phyloP scores from a whole-genome alignment of 179 eudicot species.

The Beta corolliflora region DNA sequence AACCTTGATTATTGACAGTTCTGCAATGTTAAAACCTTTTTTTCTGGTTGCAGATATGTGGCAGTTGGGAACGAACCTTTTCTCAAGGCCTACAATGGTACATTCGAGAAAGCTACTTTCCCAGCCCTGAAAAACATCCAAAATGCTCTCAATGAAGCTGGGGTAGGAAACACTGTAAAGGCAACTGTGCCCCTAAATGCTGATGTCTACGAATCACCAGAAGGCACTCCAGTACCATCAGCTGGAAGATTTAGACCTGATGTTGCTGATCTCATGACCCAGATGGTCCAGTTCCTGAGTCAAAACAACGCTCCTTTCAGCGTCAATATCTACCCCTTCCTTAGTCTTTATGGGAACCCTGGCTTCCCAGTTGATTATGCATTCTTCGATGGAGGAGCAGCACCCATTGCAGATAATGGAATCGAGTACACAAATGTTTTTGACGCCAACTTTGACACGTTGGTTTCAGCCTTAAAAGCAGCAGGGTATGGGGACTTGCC shows the following conservation, averaged over 20 bases:
- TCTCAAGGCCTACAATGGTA: slow-evolving; percentile 60
- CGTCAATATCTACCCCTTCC: slow-evolving; percentile 78
- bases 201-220: slow-evolving; percentile 67
- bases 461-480: slow-evolving; percentile 64
- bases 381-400: slow-evolving; percentile 67
- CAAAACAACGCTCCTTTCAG: slow-evolving; percentile 74
- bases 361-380: slow-evolving; percentile 73
- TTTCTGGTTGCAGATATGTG: slow-evolving; percentile 58
- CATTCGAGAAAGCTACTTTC: slow-evolving; percentile 47
- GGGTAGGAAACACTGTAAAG: slow-evolving; percentile 37
- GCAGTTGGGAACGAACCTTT: slow-evolving; percentile 95
- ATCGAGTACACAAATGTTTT: slow-evolving; percentile 67
- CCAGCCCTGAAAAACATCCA: slow-evolving; percentile 85
- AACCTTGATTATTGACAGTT: not conserved
- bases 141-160: slow-evolving; percentile 70
- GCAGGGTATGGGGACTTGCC: slow-evolving; percentile 53
- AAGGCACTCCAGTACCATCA: slow-evolving; percentile 60
- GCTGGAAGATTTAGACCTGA: slow-evolving; percentile 71
- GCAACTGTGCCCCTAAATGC: slow-evolving; percentile 75
- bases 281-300: slow-evolving; percentile 56
- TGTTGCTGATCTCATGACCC: slow-evolving; percentile 53
- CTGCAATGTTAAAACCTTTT: not conserved
- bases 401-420: slow-evolving; percentile 50
- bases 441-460: slow-evolving; percentile 80
- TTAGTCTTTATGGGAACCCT: slow-evolving; percentile 55